These are phyloP conservation scores for Pseudocercospora pini-densiflorae DNA, from an alignment of 2,329 filamentous ascomycete genomes.

Conservation along the genomic window DNA sequence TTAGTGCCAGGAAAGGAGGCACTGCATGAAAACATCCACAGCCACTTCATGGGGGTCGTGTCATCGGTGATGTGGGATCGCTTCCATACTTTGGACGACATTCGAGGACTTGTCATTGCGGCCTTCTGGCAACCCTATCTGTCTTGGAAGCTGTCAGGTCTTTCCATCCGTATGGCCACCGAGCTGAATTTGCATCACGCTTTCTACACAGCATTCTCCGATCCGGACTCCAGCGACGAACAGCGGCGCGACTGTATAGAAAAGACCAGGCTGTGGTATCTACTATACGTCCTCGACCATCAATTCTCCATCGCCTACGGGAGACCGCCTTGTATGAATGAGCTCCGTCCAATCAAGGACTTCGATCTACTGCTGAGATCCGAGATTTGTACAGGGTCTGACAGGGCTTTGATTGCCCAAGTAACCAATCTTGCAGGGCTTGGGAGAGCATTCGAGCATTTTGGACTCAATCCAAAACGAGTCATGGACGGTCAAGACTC, in stretches of 20 bases:
- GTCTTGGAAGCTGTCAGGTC: conserved; percentile 47
- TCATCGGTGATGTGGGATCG: conserved; percentile 42
- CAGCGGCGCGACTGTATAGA: conserved; percentile 28
- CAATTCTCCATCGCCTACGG: conserved; percentile 48
- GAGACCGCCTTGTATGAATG: conserved; percentile 46
- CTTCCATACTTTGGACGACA: conserved; percentile 42
- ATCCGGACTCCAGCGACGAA: conserved; percentile 40
- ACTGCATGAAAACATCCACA: conserved; percentile 16
- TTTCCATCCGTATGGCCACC: conserved; percentile 45
- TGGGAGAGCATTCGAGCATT: conserved; percentile 18
- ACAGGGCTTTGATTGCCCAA: conserved; percentile 17
- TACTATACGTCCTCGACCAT: conserved; percentile 43
- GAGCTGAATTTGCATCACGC: conserved; percentile 47
- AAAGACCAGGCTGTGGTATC: conserved; percentile 46
- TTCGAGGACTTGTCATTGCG: conserved; percentile 46
- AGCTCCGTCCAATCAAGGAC: conserved; percentile 44
- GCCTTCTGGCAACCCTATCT: conserved; percentile 48
- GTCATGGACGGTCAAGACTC: conserved; percentile 20
- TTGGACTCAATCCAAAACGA: conserved; percentile 18
- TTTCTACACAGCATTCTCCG: conserved; percentile 36
- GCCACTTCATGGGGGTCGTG: conserved; percentile 29
- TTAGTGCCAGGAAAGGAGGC: conserved; percentile 13
- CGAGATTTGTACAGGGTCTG: conserved; percentile 9
- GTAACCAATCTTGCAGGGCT: conserved; percentile 14
- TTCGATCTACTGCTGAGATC: conserved; percentile 34